Evolutionary conservation across 2,329 filamentous ascomycete genomes (phyloP), one percentile per base, ranked within the genome.

Genomic region (Aspergillus quadrilineatus): DNA sequence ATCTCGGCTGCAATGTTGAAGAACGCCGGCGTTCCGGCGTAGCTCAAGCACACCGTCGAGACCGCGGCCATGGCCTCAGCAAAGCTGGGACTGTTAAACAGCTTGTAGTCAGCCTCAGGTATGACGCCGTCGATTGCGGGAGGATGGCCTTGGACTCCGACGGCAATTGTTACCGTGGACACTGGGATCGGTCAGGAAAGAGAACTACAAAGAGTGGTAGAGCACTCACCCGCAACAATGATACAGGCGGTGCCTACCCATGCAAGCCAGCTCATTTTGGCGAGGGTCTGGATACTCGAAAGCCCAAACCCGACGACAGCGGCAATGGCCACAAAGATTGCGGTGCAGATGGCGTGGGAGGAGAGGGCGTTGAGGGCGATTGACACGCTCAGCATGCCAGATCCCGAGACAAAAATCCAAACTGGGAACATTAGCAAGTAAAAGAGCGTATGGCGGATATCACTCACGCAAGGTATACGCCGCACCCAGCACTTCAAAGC

Each of bases 1-100:
- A 89, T 80, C 69, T 89, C 87, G 26, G 80, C 78, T 60, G 86
- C 83, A 68, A 89, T 83, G 60, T 77, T 78, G 70, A 88, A 88
- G 74, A 88, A 89, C 60, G 83, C 49, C 1, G 49, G 49, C 9
- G 49, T 51, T 17, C 37, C 49, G 10, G 49, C 84, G 29, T 50
- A 58, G 7, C 43, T 45, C 30, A 58, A 46, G 17, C 52, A 37
- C 6, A 58, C 49, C 17, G 48, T 55, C 32, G 56, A 58, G 46
- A 58, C 46, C 6, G 50, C 53, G 10, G 59, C 56, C 34, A 70
- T 67, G 9, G 57, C 66, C 7, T 57, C 57, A 4, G 60, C 46
- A 50, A 68, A 69, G 4, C 17, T 51, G 0, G 66, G 63, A 12
- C 58, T 46, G 28, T 15, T 49, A 10, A 67, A 50, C 12, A 66